Percentiles rank a stretch among this genome's conserved stretches.
Evolutionary conservation across 495 filamentous ascomycete genomes (phyloP).

Genomic region (Hyaloscypha variabilis): DNA sequence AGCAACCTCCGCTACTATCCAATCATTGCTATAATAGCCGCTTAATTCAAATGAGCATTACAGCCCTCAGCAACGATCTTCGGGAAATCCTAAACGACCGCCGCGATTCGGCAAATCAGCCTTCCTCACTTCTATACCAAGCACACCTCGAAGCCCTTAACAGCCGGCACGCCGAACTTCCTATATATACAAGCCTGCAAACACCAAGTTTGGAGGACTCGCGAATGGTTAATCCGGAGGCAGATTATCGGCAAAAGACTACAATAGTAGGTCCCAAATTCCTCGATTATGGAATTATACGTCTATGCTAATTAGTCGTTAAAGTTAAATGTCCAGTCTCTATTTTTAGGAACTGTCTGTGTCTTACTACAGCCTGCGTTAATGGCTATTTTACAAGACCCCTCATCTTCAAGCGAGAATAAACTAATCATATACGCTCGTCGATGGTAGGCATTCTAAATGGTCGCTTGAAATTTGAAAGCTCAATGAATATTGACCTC

Average conservation of each 20-base stretch:
- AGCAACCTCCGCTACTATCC: constrained; percentile 1
- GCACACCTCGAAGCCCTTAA: background rate
- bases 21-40: background rate
- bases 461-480: background rate
- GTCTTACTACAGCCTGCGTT: background rate
- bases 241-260: background rate
- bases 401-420: background rate
- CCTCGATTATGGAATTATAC: background rate
- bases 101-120: background rate
- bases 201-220: constrained; percentile 2
- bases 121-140: background rate
- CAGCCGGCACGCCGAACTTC: background rate
- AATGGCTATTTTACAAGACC: background rate
- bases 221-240: background rate
- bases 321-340: constrained; percentile 6
- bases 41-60: background rate
- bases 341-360: background rate
- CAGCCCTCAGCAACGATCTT: background rate
- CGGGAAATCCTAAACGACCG: background rate
- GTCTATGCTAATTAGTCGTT: background rate
- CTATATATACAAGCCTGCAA: background rate
- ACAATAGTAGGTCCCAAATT: background rate
- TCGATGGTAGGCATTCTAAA: background rate
- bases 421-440: background rate
- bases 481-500: background rate